Conservation (phyloP, 1,139 yeast genomes). For the Zhuliangozyma parablackwelliae region DNA sequence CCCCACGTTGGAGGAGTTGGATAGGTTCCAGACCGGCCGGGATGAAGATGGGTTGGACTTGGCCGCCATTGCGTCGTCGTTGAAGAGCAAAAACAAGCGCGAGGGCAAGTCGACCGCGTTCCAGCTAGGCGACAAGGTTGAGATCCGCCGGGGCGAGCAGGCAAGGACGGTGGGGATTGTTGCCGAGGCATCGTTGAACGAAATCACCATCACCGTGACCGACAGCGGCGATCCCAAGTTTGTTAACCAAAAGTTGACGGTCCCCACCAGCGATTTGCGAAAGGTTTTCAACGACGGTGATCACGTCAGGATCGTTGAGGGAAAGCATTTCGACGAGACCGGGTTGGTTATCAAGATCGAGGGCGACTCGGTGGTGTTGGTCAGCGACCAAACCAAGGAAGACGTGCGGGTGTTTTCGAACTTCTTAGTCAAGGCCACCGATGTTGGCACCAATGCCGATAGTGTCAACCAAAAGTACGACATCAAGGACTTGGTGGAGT, state of each 20-base stretch:
- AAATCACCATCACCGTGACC: slow-evolving; percentile 54
- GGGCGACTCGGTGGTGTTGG: slow-evolving; percentile 81
- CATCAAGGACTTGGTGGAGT: slow-evolving; percentile 83
- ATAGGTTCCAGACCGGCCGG: slow-evolving; percentile 68
- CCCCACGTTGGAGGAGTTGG: slow-evolving; percentile 86
- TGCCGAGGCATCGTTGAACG: slow-evolving; percentile 58
- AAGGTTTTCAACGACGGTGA: slow-evolving; percentile 90
- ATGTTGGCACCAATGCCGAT: slow-evolving; percentile 47
- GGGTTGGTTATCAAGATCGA: slow-evolving; percentile 85
- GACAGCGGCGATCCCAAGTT: slow-evolving; percentile 50
- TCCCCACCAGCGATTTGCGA: slow-evolving; percentile 77
- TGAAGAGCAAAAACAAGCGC: slow-evolving; percentile 51
- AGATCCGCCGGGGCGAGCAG: slow-evolving; percentile 89
- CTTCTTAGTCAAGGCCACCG: slow-evolving; percentile 75
- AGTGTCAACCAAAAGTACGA: slow-evolving; percentile 64
- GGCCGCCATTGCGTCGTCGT: slow-evolving; percentile 76
- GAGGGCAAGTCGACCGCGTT: slow-evolving; percentile 45
- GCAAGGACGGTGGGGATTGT: slow-evolving; percentile 85
- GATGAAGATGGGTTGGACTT: slow-evolving; percentile 77
- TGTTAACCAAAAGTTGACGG: slow-evolving; percentile 49
- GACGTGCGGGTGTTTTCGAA: slow-evolving; percentile 92
- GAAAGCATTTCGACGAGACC: slow-evolving; percentile 88
- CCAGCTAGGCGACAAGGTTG: slow-evolving; percentile 94
- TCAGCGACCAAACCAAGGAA: slow-evolving; percentile 82
- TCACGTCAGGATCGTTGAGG: slow-evolving; percentile 89